Evolutionary conservation across 257 asterid genomes (phyloP).

Genomic region (Datura wrightii): DNA sequence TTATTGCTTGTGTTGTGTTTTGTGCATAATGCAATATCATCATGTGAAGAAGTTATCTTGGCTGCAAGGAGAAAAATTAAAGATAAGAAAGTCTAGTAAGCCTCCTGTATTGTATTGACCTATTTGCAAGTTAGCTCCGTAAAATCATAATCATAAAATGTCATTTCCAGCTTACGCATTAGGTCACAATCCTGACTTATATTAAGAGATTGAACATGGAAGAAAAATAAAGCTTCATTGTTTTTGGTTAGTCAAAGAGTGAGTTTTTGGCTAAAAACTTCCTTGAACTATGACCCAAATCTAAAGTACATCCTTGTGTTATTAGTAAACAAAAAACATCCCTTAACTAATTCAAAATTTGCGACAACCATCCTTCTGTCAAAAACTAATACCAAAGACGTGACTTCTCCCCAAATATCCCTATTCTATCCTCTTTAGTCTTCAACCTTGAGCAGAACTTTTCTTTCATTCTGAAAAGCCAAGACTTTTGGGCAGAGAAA

Average conservation of each 20-base stretch:
- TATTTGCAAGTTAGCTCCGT: not conserved
- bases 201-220: not conserved
- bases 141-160: conserved; percentile 8
- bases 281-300: no score
- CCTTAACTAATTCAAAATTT: no score
- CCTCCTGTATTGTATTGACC: not conserved
- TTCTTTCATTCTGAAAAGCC: no score
- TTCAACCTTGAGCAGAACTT: no score
- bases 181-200: conserved; percentile 11
- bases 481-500: no score
- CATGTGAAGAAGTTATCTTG: conserved; percentile 16
- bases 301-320: no score
- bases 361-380: no score
- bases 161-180: not conserved
- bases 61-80: conserved; percentile 12
- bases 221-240: not conserved
- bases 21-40: not conserved
- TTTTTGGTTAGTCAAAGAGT: not conserved
- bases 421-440: no score
- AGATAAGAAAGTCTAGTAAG: not conserved
- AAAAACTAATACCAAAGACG: no score
- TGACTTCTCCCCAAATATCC: no score
- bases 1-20: conserved; percentile 27
- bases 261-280: no score
- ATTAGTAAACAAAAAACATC: no score